Evolutionary conservation across 108 stramenopile genomes (phyloP), one percentile per base, ranked within the genome.

Genomic region (Cylindrotheca fusiformis): DNA sequence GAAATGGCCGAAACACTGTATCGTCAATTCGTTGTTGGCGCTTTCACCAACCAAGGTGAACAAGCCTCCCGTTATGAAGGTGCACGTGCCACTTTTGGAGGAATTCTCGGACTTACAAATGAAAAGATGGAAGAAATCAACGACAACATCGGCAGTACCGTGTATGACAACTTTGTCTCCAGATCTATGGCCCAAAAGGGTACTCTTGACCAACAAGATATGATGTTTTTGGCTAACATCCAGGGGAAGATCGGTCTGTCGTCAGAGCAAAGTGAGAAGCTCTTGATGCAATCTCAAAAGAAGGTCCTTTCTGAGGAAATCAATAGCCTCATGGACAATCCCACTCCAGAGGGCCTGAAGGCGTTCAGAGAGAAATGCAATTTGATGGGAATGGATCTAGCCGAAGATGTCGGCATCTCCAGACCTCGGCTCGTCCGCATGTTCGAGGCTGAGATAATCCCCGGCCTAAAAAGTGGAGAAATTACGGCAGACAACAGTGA

Each of bases 151-250:
- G 91, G 86, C 23, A 69, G 71, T 26, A 77, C 84, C 55, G 88
- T 95, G 27, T 95, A 90, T 69, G 91, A 93, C 71, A 95, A 95
- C 75, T 90, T 84, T 70, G 79, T 95, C 20, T 73, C 81, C 21
- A 80, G 88, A 56, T 58, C 87, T 10, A 81, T 95, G 78, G 67
- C 70, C 26, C 80, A 75, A 27, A 95, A 95, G 85, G 86, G 81
- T 1, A 55, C 82, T 17, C 64, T 95, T 50, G 94, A 95, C 60
- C 91, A 95, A 70, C 94, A 95, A 69, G 94, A 95, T 50, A 91
- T 95, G 89, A 95, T 95, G 94, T 89, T 90, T 80, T 77, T 95
- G 20, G 87, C 87, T 14, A 90, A 89, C 57, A 90, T 95, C 27
- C 88, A 93, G 64, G 74, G 59, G 24, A 92, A 89, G 79, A 80